Percentiles rank a stretch among this genome's conserved stretches.
Evolutionary conservation across 2,329 filamentous ascomycete species (phyloP).

Genomic region (Atkinsonella hypoxylon): DNA sequence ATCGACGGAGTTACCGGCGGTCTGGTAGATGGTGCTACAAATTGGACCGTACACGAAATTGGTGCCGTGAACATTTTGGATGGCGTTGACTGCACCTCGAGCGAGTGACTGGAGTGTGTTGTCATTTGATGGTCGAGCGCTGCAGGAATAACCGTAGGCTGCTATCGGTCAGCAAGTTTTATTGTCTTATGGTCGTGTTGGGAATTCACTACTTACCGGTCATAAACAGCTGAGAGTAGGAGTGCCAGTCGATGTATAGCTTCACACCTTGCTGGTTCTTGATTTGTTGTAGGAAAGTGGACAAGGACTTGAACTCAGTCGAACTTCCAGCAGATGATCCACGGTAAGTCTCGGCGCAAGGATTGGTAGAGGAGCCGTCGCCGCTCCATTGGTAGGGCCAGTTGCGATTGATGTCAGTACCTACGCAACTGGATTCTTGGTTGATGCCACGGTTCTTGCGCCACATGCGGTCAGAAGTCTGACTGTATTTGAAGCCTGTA

Average conservation of each 20-base stretch:
- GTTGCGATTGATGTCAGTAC: slow-evolving; percentile 48
- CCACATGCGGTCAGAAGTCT: slow-evolving; percentile 46
- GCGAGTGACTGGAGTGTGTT: slow-evolving; percentile 37
- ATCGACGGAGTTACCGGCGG: slow-evolving; percentile 34
- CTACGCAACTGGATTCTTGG: slow-evolving; percentile 29
- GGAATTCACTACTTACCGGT: slow-evolving; percentile 36
- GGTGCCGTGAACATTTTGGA: slow-evolving; percentile 29
- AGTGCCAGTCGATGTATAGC: slow-evolving; percentile 54
- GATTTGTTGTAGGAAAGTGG: slow-evolving; percentile 20
- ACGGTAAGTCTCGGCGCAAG: slow-evolving; percentile 38
- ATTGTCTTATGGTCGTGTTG: neutral
- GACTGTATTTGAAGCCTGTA: slow-evolving; percentile 46
- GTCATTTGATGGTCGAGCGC: slow-evolving; percentile 31
- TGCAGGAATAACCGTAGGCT: slow-evolving; percentile 49
- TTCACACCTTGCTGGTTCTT: slow-evolving; percentile 35
- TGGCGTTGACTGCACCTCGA: slow-evolving; percentile 34
- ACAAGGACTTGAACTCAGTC: slow-evolving; percentile 39
- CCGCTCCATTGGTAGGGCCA: slow-evolving; percentile 44
- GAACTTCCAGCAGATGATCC: slow-evolving; percentile 32
- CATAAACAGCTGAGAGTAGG: slow-evolving; percentile 49
- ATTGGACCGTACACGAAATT: slow-evolving; percentile 36
- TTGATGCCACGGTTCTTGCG: slow-evolving; percentile 44
- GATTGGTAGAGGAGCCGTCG: slow-evolving; percentile 35
- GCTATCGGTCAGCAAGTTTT: neutral
- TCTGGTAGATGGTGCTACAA: slow-evolving; percentile 50